Percentiles rank a stretch among this genome's conserved stretches.
These are phyloP conservation scores for Cucurbita moschata DNA, from an alignment of 306 rosid genomes.

Conservation along the genomic window DNA sequence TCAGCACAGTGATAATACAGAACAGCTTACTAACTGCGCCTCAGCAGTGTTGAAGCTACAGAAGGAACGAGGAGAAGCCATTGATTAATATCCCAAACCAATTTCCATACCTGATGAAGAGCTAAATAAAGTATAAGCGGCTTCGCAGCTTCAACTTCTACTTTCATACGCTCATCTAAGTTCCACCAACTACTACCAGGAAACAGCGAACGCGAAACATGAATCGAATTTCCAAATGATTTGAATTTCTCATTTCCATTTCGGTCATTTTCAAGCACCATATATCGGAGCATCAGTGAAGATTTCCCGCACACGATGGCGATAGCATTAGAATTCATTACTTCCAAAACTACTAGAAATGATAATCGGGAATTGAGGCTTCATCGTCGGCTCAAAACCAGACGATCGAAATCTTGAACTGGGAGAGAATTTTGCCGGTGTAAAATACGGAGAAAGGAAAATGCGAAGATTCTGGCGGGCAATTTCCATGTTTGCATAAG, in stretches of 20 bases:
- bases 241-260: neutral
- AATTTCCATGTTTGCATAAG: neutral
- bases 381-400: neutral
- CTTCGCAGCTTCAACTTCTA: constrained; percentile 14
- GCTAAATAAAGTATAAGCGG: constrained; percentile 21
- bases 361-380: neutral
- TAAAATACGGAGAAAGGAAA: neutral
- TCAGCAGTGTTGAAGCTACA: constrained; percentile 36
- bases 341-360: neutral
- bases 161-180: constrained; percentile 17
- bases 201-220: constrained; percentile 4
- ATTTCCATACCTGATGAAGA: constrained; percentile 43
- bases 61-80: constrained; percentile 29
- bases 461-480: neutral
- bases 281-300: neutral
- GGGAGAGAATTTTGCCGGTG: neutral
- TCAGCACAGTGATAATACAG: neutral
- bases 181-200: constrained; percentile 42
- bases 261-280: neutral
- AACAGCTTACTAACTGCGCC: constrained; percentile 4
- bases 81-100: constrained; percentile 28
- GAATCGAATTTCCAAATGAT: constrained; percentile 3
- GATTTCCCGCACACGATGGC: neutral
- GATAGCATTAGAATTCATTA: neutral
- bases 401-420: neutral